Conservation (phyloP, 1,284 basidiomycete genomes). For the Phlebopus sp. region DNA sequence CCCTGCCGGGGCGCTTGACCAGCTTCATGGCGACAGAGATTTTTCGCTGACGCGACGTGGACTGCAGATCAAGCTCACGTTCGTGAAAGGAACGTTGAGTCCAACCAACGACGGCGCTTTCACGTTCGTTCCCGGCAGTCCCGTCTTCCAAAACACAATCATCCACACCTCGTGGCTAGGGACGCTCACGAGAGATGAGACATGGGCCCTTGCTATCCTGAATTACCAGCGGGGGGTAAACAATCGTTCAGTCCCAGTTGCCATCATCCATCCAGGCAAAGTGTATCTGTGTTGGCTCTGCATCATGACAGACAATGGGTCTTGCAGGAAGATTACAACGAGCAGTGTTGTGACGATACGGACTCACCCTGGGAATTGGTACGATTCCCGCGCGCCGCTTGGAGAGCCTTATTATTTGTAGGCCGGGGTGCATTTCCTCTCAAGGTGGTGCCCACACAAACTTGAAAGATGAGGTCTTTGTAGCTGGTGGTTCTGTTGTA, state of each 20-base stretch:
- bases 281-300: background rate
- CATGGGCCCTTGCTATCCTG: background rate
- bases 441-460: no score
- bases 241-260: background rate
- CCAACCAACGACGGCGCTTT: background rate
- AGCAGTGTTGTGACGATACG: background rate
- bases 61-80: background rate
- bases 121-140: background rate
- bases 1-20: background rate
- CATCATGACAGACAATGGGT: background rate
- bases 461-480: no score
- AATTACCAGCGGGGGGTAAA: background rate
- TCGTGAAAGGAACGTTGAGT: background rate
- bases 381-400: background rate
- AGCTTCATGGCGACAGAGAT: conserved; percentile 2
- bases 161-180: no score
- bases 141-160: no score
- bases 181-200: background rate
- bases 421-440: background rate
- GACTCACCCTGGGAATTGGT: background rate
- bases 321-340: background rate
- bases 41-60: background rate
- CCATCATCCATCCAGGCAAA: background rate
- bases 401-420: background rate
- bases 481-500: no score